phyloP scores from a whole-genome alignment of 73 alveolate genomes.

The Breviolum minutum region DNA sequence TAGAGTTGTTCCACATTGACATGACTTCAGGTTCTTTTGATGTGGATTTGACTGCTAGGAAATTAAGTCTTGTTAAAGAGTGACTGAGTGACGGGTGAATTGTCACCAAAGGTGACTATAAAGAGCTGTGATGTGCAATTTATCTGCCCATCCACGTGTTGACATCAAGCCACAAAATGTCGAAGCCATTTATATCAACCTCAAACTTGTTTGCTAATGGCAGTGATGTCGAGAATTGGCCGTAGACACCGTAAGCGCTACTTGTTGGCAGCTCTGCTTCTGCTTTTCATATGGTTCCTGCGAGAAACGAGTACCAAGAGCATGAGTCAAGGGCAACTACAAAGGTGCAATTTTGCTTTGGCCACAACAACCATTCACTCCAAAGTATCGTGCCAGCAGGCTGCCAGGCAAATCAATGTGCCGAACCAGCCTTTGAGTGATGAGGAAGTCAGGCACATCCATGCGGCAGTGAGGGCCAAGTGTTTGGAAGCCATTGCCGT shows the following conservation, averaged over 20 bases:
- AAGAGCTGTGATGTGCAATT: too few relatives aligned
- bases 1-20: too few relatives aligned
- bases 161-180: too few relatives aligned
- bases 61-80: too few relatives aligned
- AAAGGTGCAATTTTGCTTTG: background rate
- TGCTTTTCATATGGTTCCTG: background rate
- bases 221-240: too few relatives aligned
- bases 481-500: conserved; percentile 33
- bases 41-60: background rate
- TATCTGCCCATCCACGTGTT: too few relatives aligned
- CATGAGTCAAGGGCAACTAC: background rate
- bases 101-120: too few relatives aligned
- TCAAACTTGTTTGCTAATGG: too few relatives aligned
- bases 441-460: conserved; percentile 2
- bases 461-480: conserved; percentile 31
- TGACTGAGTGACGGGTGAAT: too few relatives aligned
- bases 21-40: background rate
- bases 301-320: background rate
- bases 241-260: background rate
- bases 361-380: background rate
- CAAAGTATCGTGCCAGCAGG: background rate
- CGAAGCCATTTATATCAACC: too few relatives aligned
- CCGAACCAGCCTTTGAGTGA: background rate
- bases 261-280: background rate
- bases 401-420: background rate